These are phyloP conservation scores for Leccinum rimulosum DNA, from an alignment of 768 basidiomycete genomes.

Conservation along the genomic window DNA sequence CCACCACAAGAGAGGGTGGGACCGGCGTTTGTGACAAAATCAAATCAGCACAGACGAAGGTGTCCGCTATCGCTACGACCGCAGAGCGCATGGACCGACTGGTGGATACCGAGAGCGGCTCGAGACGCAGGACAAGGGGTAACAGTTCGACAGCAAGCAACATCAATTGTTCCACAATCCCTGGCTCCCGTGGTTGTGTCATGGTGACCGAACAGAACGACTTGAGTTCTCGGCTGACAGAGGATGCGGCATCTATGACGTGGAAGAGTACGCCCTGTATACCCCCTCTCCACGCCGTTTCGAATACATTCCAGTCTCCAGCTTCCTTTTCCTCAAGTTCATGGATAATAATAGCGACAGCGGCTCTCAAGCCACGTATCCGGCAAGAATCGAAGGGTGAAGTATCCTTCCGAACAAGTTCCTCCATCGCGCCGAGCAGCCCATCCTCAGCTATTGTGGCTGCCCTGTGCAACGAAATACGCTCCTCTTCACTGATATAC, in stretches of 20 bases:
- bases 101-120: conserved; percentile 47
- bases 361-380: conserved; percentile 60
- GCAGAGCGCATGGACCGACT: conserved; percentile 48
- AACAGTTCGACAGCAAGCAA: conserved; percentile 52
- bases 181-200: conserved; percentile 35
- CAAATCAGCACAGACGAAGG: conserved; percentile 54
- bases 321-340: conserved; percentile 50
- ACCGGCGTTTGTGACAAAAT: conserved; percentile 42
- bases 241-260: conserved; percentile 50
- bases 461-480: conserved; percentile 54
- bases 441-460: conserved; percentile 72
- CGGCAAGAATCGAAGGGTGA: conserved; percentile 43
- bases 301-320: conserved; percentile 54
- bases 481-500: conserved; percentile 59
- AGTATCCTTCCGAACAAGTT: conserved; percentile 38
- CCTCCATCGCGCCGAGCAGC: conserved; percentile 58
- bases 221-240: conserved; percentile 52
- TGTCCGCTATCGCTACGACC: conserved; percentile 44
- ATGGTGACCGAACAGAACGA: conserved; percentile 46
- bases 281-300: conserved; percentile 60
- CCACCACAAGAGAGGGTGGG: conserved; percentile 11
- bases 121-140: conserved; percentile 46
- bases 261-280: conserved; percentile 56
- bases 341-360: conserved; percentile 53
- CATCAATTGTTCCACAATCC: conserved; percentile 55